These are phyloP conservation scores for Apiotrichum gracile DNA, from an alignment of 1,284 basidiomycete species.

Conservation along the genomic window DNA sequence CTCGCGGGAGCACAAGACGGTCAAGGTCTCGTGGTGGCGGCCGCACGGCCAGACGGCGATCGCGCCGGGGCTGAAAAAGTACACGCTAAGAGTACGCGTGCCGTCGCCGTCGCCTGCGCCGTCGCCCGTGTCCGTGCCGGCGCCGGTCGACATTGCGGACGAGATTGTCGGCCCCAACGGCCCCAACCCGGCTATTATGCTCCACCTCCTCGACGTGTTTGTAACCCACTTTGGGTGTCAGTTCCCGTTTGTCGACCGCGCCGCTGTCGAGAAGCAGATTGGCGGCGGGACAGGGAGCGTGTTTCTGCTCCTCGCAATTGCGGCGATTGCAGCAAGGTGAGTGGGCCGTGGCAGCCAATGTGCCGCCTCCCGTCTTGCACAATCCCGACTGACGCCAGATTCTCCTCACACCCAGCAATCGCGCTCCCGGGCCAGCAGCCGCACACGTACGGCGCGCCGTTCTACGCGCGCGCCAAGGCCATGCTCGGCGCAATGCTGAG, in stretches of 20 bases:
- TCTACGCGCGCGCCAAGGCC: slow-evolving; percentile 24
- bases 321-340: slow-evolving; percentile 26
- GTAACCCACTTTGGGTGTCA: slow-evolving; percentile 27
- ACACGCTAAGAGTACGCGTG: slow-evolving; percentile 30
- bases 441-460: slow-evolving; percentile 29
- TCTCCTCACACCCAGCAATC: slow-evolving; percentile 28
- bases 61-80: slow-evolving; percentile 29
- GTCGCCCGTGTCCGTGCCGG: too few species aligned
- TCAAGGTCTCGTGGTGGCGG: slow-evolving; percentile 36
- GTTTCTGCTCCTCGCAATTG: slow-evolving; percentile 26
- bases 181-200: slow-evolving; percentile 17
- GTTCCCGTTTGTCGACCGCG: slow-evolving; percentile 22
- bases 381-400: slow-evolving; percentile 12
- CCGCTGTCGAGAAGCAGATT: slow-evolving; percentile 13
- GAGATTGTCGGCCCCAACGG: slow-evolving; percentile 16
- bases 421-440: slow-evolving; percentile 25
- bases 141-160: not conserved
- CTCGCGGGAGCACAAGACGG: too few species aligned
- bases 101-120: too few species aligned
- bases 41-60: slow-evolving; percentile 36
- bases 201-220: slow-evolving; percentile 27
- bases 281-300: slow-evolving; percentile 18
- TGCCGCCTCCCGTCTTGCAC: not conserved
- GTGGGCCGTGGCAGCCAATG: too few species aligned
- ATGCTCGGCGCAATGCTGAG: slow-evolving; percentile 28